Conservation (phyloP, 2,329 filamentous ascomycete species). For the Penicillium expansum region DNA sequence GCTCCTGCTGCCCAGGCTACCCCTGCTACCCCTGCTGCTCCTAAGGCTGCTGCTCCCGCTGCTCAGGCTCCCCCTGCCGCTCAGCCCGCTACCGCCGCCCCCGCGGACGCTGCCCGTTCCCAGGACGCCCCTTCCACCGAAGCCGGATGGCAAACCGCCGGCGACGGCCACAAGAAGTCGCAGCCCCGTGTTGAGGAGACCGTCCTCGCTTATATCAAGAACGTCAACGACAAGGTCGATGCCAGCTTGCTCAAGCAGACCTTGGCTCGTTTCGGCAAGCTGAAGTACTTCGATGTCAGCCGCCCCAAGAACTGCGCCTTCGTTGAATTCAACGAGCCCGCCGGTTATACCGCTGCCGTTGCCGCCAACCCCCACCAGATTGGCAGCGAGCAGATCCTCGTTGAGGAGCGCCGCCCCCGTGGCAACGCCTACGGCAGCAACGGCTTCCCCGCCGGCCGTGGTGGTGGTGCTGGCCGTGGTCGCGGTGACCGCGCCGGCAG, state of each 20-base stretch:
- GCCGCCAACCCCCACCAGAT: slow-evolving; percentile 82
- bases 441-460: slow-evolving; percentile 59
- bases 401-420: slow-evolving; percentile 86
- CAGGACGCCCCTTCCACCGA: slow-evolving; percentile 75
- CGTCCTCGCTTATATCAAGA: slow-evolving; percentile 89
- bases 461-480: slow-evolving; percentile 63
- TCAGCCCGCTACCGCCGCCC: slow-evolving; percentile 38
- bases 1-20: slow-evolving; percentile 36
- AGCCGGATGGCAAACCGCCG: slow-evolving; percentile 84
- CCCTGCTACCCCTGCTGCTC: slow-evolving; percentile 27
- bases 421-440: slow-evolving; percentile 67
- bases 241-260: slow-evolving; percentile 67
- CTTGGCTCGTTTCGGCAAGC: slow-evolving; percentile 66
- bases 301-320: slow-evolving; percentile 92
- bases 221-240: slow-evolving; percentile 85
- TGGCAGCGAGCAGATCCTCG: slow-evolving; percentile 74
- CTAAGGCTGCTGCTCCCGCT: slow-evolving; percentile 35
- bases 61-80: slow-evolving; percentile 32
- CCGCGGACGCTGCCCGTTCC: slow-evolving; percentile 46
- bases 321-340: slow-evolving; percentile 80
- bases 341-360: slow-evolving; percentile 79
- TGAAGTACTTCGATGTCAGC: slow-evolving; percentile 63
- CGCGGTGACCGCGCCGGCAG: slow-evolving; percentile 66
- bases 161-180: slow-evolving; percentile 73
- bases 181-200: slow-evolving; percentile 73